Evolutionary conservation across 306 rosid species (phyloP), one percentile per base, ranked within the genome.

Genomic region (Aeschynomene evenia): DNA sequence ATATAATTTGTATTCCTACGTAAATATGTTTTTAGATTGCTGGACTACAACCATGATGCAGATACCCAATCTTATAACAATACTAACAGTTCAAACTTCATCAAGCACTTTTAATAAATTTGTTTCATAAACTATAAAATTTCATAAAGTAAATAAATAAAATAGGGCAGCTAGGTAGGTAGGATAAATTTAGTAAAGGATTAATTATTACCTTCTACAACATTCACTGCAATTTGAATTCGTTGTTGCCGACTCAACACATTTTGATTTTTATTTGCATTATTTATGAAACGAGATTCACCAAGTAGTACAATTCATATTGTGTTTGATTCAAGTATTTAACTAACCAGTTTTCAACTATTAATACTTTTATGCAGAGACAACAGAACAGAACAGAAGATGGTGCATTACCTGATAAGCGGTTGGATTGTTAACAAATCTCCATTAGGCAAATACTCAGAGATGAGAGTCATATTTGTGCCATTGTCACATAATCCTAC

Each of bases 21-120:
- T n/a, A n/a, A 88, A 68, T 62, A 90, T 83, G 86, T 90, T 90
- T 52, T 79, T 75, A 16, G 87, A 55, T 83, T 2, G 90, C 84
- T 26, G 84, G 87, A 33, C 71, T 75, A 56, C 90, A 81, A 11
- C 86, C 87, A n/a, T 75, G 67, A 60, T 84, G 90, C 58, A 90
- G 46, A 71, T 86, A 86, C 81, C 96, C 72, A 87, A 72, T 40
- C 91, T 82, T 81, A 28, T 28, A 28, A 28, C 31, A 28, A n/a
- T n/a, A n/a, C n/a, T n/a, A n/a, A 34, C 69, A 61, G n/a, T 75
- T 19, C 5, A 39, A 51, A 42, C 18, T 76, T 54, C 45, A 28
- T n/a, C 45, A 52, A 31, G 45, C 34, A 63, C 0, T 56, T n/a
- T n/a, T n/a, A n/a, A n/a, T n/a, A n/a, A n/a, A n/a, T 73, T 57